Base-by-base conservation (phyloP, 163 green algal genomes). In the Chlorella variabilis region DNA sequence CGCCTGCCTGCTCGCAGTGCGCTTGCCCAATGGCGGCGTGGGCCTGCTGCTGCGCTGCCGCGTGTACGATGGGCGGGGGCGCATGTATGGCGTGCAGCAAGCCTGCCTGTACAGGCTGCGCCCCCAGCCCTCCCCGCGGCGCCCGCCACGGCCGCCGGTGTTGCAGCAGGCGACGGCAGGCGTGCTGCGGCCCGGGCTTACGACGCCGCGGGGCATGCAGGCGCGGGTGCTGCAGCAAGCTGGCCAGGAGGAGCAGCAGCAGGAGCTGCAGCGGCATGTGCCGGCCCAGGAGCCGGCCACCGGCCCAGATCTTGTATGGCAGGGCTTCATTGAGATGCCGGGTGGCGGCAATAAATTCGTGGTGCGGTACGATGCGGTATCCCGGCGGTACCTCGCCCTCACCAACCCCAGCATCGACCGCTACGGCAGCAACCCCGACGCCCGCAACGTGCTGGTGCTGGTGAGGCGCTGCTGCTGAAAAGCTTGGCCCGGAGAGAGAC, bases 341-440 rank as follows among this genome's bases (percentile, higher is more conserved):
- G 81, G 81, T 27, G 81, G 81, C 7, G 81, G 81, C 48, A 85
- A 85, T 65, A 77, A 77, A 63, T 85, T 85, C 33, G 34, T 33
- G 34, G 29, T 65, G 41, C 69, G 61, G 75, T 73, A 65, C 29
- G 76, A 83, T 20, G 20, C 41, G 9, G 31, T 31, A 3, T 54
- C 59, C 3, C 3, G 42, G 5, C 42, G 56, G 20, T 85, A 85
- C 63, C 49, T 81, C 27, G 61, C 67, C 0, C 29, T 85, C 2
- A 85, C 71, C 9, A 85, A 85, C 73, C 81, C 81, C 48, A 68
- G 36, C 49, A 78, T 85, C 20, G 81, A 85, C 36, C 58, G 81
- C 0, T 85, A 85, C 27, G 81, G 81, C n/a, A n/a, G 31, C 62
- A 85, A 85, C 81, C 21, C 71, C 1, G 81, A 85, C 29, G 81